Base-by-base conservation (phyloP, 225 moss, liverwort and hornwort species). In the Asterella californica region DNA sequence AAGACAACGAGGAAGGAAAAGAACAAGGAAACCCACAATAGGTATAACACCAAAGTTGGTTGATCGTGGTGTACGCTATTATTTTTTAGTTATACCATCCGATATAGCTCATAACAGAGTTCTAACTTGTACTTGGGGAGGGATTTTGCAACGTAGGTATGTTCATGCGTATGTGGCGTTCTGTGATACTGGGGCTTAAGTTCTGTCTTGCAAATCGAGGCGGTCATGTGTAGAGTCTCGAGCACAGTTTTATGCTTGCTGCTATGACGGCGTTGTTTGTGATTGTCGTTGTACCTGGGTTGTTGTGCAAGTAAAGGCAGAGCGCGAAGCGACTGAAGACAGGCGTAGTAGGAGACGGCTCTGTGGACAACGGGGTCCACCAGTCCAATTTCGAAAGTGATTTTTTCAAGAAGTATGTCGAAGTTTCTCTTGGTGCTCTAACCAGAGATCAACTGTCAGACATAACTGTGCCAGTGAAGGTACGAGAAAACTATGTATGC, bases 371-470 rank as follows among this genome's bases (percentile, higher is more conserved):
- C 5, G 49, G 29, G 1, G 63, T 79, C 29, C 57, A 38, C 37
- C 32, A 45, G 70, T 63, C 76, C 25, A 76, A 79, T 33, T 79
- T 76, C 17, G 85, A 85, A 22, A 75, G 82, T 9, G 82, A 82
- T 33, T 85, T 79, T 79, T 85, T 85, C 66, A 63, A 85, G 53
- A 79, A 85, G 70, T 82, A 85, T 54, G 75, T 85, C 15, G 68
- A 76, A 79, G 85, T 85, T 25, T 64, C 79, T 32, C 32, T 85
- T 52, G 85, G 72, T 21, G 78, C 85, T 6, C 38, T 85, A 19
- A 79, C 82, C 30, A 63, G 70, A 38, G 68, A 65, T 1, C 76
- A 76, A 63, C 53, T 85, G 76, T 76, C 79, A 4, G 75, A 79
- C 59, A 76, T 73, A 32, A 79, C 75, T 65, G 67, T 79, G 70